A percentile compares a stretch with the other conserved stretches of the same genome.
Conservation (phyloP, 176 grass and related monocot species). For the Melocanna baccifera region DNA sequence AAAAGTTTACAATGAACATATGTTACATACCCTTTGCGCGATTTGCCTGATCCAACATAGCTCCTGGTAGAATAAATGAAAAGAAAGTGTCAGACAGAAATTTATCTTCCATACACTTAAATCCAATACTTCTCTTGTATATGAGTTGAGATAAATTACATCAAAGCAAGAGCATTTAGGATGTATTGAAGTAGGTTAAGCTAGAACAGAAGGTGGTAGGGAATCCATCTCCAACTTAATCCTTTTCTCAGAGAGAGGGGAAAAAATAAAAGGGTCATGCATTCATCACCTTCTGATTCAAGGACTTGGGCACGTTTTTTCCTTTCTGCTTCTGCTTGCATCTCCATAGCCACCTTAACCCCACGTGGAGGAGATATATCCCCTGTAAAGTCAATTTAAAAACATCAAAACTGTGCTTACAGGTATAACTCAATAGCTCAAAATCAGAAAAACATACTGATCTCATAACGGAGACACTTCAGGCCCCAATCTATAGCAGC, state of each 20-base stretch:
- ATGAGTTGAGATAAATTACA: background rate
- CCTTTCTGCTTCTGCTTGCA: slow-evolving; percentile 98
- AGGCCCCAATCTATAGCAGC: slow-evolving; percentile 81
- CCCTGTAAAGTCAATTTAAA: slow-evolving; percentile 44
- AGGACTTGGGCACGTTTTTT: slow-evolving; percentile 93
- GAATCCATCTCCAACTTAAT: background rate
- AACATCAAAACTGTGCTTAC: background rate
- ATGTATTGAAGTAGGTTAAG: slow-evolving; percentile 19
- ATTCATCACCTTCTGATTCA: slow-evolving; percentile 79
- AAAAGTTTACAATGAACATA: background rate
- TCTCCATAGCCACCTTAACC: slow-evolving; percentile 91
- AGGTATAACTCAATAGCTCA: background rate
- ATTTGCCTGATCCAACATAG: slow-evolving; percentile 85
- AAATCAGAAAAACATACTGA: slow-evolving; percentile 47
- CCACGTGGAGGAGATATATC: slow-evolving; percentile 87
- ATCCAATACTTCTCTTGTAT: background rate
- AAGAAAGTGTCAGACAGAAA: slow-evolving; percentile 2
- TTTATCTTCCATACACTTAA: background rate
- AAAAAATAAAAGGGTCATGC: background rate
- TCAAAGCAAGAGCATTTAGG: slow-evolving; percentile 21
- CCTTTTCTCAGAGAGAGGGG: background rate
- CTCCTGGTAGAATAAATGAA: slow-evolving; percentile 37
- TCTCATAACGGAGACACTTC: slow-evolving; percentile 95
- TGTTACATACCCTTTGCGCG: slow-evolving; percentile 77
- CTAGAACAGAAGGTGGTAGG: background rate